Conservation (phyloP, 2,329 filamentous ascomycete species). For the Xylaria sp. region DNA sequence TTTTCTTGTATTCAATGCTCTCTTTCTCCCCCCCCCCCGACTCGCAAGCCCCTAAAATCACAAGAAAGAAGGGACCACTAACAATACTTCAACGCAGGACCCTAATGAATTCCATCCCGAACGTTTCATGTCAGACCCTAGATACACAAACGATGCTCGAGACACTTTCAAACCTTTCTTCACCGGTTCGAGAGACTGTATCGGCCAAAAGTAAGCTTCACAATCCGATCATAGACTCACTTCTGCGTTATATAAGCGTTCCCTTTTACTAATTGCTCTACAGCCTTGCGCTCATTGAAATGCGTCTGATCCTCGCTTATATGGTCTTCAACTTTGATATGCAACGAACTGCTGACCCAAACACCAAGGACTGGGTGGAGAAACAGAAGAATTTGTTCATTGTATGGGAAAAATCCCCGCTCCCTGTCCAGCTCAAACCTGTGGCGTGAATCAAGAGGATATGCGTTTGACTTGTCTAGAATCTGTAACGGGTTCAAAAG, state of each 20-base stretch:
- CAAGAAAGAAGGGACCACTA: not conserved
- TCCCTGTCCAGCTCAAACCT: not conserved
- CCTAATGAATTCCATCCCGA: not conserved
- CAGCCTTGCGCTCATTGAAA: not conserved
- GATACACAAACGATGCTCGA: not conserved
- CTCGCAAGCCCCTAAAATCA: not conserved
- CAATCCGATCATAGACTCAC: not conserved
- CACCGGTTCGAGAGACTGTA: not conserved
- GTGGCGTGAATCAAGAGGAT: not conserved
- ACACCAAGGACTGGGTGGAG: not conserved
- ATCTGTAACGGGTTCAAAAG: no score
- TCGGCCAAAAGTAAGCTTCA: not conserved
- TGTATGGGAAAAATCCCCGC: not conserved
- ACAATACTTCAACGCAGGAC: not conserved
- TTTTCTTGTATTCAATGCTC: not conserved
- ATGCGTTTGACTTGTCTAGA: no score
- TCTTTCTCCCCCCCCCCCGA: no score
- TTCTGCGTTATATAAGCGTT: not conserved
- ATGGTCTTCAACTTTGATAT: slow-evolving; percentile 3
- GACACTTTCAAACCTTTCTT: not conserved
- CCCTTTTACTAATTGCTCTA: not conserved
- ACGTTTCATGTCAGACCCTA: not conserved
- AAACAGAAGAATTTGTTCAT: not conserved
- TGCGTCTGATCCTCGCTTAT: not conserved
- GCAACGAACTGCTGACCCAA: not conserved